Conservation (phyloP, 148 eudicot species). For the Nepenthes gracilis region DNA sequence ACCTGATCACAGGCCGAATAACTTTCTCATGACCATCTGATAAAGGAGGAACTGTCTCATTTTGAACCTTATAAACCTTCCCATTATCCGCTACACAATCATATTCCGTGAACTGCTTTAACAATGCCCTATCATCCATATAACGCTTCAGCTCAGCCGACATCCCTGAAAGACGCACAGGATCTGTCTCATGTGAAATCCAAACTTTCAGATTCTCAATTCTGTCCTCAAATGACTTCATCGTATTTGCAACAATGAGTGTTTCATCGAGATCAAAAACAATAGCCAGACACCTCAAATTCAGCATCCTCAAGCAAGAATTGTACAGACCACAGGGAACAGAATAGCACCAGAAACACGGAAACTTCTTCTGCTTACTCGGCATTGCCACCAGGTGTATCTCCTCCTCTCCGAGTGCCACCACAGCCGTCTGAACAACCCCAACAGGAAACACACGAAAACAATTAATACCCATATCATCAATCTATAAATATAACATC, state of each 20-base stretch:
- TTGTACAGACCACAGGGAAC: slow-evolving; percentile 46
- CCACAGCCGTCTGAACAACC: slow-evolving; percentile 63
- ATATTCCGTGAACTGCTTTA: slow-evolving; percentile 66
- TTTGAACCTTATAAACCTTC: slow-evolving; percentile 43
- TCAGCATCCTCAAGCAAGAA: slow-evolving; percentile 70
- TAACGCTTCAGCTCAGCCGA: slow-evolving; percentile 67
- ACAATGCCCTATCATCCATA: slow-evolving; percentile 58
- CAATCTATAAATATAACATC: not conserved
- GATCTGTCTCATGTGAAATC: slow-evolving; percentile 65
- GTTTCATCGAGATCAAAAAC: slow-evolving; percentile 85
- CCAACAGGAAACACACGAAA: not conserved
- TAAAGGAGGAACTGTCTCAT: slow-evolving; percentile 52
- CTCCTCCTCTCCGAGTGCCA: slow-evolving; percentile 59
- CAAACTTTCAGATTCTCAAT: slow-evolving; percentile 54
- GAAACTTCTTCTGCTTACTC: slow-evolving; percentile 82
- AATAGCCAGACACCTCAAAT: slow-evolving; percentile 66
- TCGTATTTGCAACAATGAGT: slow-evolving; percentile 83
- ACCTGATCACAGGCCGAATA: slow-evolving; percentile 69
- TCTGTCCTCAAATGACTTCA: slow-evolving; percentile 86
- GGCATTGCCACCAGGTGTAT: slow-evolving; percentile 91
- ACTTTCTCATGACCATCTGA: slow-evolving; percentile 40
- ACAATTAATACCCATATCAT: not conserved
- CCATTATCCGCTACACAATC: slow-evolving; percentile 59
- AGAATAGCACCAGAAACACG: slow-evolving; percentile 85
- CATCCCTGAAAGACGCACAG: slow-evolving; percentile 57